phyloP scores from a whole-genome alignment of 2,329 filamentous ascomycete species.

The Colletotrichum chrysophilum region DNA sequence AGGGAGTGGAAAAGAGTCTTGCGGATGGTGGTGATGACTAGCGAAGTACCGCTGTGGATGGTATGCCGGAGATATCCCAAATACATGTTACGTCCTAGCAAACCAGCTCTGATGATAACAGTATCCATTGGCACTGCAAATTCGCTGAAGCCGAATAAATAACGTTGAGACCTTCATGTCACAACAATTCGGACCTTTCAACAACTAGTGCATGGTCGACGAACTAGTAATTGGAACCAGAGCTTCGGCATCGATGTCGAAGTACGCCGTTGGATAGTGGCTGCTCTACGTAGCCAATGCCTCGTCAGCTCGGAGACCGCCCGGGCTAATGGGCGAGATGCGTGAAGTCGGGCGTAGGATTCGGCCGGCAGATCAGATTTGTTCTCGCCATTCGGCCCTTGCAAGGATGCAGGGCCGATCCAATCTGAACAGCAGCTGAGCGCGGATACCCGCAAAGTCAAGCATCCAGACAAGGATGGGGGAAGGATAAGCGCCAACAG shows the following conservation, averaged over 20 bases:
- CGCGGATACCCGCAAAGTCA: neutral
- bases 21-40: no score
- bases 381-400: neutral
- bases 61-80: neutral
- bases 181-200: neutral
- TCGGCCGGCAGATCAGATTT: neutral
- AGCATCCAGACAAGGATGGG: neutral
- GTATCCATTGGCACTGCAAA: no score
- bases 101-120: neutral
- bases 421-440: neutral
- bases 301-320: neutral
- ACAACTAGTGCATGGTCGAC: neutral
- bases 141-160: rapidly evolving
- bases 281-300: neutral
- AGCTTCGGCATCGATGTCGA: rapidly evolving
- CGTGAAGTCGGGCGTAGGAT: neutral
- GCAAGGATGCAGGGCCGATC: neutral
- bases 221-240: neutral
- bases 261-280: neutral
- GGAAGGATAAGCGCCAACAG: neutral
- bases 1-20: neutral
- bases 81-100: neutral
- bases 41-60: neutral
- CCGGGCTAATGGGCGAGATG: neutral
- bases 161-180: neutral